Conservation (phyloP, 352 stramenopile species). For the Pythium utonaiense region DNA sequence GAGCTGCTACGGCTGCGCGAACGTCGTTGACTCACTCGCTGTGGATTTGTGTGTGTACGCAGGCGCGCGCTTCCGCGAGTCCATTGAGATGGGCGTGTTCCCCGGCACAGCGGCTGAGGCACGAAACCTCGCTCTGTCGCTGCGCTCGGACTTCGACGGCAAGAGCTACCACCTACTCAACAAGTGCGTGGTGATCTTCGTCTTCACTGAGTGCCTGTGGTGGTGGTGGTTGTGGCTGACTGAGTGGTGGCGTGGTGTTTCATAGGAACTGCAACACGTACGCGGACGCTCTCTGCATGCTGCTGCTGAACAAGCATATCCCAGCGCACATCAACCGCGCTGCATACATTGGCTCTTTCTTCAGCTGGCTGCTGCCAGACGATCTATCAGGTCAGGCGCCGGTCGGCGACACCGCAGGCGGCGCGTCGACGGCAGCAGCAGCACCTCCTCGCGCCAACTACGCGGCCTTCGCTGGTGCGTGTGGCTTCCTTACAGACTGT, state of each 20-base stretch:
- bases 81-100: slow-evolving; percentile 88
- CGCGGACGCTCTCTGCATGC: slow-evolving; percentile 81
- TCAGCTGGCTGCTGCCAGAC: slow-evolving; percentile 73
- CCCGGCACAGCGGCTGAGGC: slow-evolving; percentile 81
- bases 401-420: slow-evolving; percentile 32
- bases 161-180: slow-evolving; percentile 90
- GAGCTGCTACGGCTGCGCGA: too few relatives aligned
- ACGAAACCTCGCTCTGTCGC: slow-evolving; percentile 72
- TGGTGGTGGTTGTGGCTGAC: not conserved
- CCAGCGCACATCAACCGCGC: slow-evolving; percentile 91
- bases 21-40: not conserved
- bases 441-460: slow-evolving; percentile 45
- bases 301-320: slow-evolving; percentile 79
- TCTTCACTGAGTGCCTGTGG: too few relatives aligned
- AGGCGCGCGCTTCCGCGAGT: slow-evolving; percentile 88
- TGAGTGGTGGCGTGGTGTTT: too few relatives aligned
- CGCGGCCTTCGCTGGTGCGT: slow-evolving; percentile 57
- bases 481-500: not conserved
- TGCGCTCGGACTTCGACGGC: slow-evolving; percentile 84
- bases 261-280: slow-evolving; percentile 94
- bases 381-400: slow-evolving; percentile 54
- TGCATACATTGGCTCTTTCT: slow-evolving; percentile 90
- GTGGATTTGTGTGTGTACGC: not conserved
- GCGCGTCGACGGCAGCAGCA: slow-evolving; percentile 14
- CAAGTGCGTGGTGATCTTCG: slow-evolving; percentile 38